These are phyloP conservation scores for Sphenostylis stenocarpa DNA, from an alignment of 306 rosid species.

Conservation along the genomic window DNA sequence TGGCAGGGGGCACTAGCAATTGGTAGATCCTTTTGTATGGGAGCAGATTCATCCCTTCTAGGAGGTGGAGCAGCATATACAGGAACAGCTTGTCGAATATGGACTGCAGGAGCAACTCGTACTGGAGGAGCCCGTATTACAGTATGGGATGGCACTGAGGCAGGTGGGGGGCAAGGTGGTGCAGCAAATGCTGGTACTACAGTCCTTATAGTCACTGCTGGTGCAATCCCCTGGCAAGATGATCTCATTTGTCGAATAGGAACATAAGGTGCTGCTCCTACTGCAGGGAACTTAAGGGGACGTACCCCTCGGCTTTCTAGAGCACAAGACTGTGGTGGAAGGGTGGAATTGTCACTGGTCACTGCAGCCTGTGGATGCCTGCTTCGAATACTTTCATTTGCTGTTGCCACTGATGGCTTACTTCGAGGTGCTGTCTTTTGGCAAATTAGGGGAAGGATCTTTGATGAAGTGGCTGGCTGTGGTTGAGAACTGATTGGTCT, in stretches of 20 bases:
- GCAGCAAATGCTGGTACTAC: conserved; percentile 78
- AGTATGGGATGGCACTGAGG: conserved; percentile 41
- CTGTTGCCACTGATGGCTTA: conserved; percentile 44
- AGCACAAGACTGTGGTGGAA: conserved; percentile 42
- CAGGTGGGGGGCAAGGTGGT: conserved; percentile 70
- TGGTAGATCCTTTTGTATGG: conserved; percentile 35
- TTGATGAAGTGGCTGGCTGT: conserved; percentile 63
- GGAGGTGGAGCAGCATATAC: conserved; percentile 72
- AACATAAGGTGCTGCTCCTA: conserved; percentile 78
- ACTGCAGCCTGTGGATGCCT: conserved; percentile 43
- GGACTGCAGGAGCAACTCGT: conserved; percentile 70
- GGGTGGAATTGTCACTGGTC: conserved; percentile 43
- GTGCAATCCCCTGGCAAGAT: conserved; percentile 79
- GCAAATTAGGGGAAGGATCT: conserved; percentile 90
- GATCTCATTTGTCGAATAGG: conserved; percentile 77
- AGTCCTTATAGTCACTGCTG: conserved; percentile 76
- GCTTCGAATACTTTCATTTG: conserved; percentile 50
- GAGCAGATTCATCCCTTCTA: conserved; percentile 50
- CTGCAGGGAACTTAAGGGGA: conserved; percentile 70
- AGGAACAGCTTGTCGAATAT: conserved; percentile 77
- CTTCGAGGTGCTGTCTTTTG: conserved; percentile 54
- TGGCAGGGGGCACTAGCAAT: conserved; percentile 25
- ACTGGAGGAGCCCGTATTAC: conserved; percentile 53
- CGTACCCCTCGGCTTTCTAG: conserved; percentile 56
- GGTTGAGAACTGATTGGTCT: conserved; percentile 85